phyloP scores from a whole-genome alignment of 768 basidiomycete species.

The Boletus bicolor region DNA sequence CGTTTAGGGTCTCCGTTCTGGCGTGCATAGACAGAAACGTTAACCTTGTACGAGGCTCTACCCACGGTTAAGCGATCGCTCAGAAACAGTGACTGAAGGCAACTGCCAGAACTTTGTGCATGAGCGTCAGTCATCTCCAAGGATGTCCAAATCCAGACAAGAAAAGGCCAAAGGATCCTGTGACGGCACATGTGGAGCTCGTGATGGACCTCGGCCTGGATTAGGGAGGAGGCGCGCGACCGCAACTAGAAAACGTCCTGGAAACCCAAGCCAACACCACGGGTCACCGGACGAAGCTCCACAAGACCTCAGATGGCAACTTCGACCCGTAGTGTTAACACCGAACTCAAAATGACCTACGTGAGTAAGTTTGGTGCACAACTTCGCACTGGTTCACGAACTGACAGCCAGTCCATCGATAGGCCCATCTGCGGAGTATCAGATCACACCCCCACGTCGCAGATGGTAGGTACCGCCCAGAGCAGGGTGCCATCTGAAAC shows the following conservation, averaged over 20 bases:
- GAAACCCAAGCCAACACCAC: not conserved
- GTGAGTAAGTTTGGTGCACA: not conserved
- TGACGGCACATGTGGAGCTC: constrained; percentile 6
- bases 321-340: constrained; percentile 5
- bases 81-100: not conserved
- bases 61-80: not conserved
- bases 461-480: constrained; percentile 16
- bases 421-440: constrained; percentile 7
- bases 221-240: not conserved
- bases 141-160: not conserved
- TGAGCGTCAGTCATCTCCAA: not conserved
- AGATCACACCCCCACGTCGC: constrained; percentile 20
- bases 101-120: not conserved
- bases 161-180: constrained; percentile 18
- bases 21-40: not conserved
- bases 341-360: constrained; percentile 7
- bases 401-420: constrained; percentile 6
- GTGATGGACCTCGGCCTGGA: not conserved
- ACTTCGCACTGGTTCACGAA: constrained; percentile 11
- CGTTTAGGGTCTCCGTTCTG: not conserved
- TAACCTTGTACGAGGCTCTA: not conserved
- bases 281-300: not conserved
- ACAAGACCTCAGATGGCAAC: constrained; percentile 10
- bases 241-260: not conserved
- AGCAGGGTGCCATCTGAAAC: constrained; percentile 13